Base-by-base conservation (phyloP, 345 rosid genomes). In the Eutrema japonicum region DNA sequence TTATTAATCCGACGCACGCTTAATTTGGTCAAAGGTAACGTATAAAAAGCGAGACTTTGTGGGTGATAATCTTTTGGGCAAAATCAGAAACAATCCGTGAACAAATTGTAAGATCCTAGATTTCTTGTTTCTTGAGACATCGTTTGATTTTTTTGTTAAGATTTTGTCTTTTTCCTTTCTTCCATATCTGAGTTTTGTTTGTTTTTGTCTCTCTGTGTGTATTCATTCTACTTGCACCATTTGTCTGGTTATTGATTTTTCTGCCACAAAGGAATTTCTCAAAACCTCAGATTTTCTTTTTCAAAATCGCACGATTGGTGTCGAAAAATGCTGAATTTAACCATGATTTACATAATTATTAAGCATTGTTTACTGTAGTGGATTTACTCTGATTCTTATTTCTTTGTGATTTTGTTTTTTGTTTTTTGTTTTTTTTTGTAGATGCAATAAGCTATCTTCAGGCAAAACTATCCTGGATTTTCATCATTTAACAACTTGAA, bases 191-290 rank as follows among this genome's bases (percentile, higher is more conserved):
- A 32, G 58, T 47, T 71, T 48, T 37, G 26, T 22, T 22, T 22
- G 26, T 22, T 22, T 22, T 22, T 22, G 58, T 71, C 61, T 41
- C 49, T 51, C 4, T 51, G 10, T 45, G 5, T 58, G 16, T 58
- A 52, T 51, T 43, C 48, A 52, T 51, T 43, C 48, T 72, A 43
- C 32, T 53, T 64, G 30, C 5, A 66, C 50, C 66, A 73, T 65
- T 73, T 73, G 77, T 55, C 49, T 73, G 71, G 71, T 73, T 3
- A 1, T 61, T 1, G 4, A 69, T 0, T 47, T 48, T 48, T 70
- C 66, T 45, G 47, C 61, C 74, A 50, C 52, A 41, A 30, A 0
- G 14, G 2, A 3, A 7, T 42, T 43, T 42, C 30, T 32, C 3
- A n/a, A 22, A 64, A 51, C 5, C 7, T 32, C 33, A 42, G 18